These are phyloP conservation scores for Pseudoneurospora amorphoporcata DNA, from an alignment of 495 filamentous ascomycete species.

Conservation along the genomic window DNA sequence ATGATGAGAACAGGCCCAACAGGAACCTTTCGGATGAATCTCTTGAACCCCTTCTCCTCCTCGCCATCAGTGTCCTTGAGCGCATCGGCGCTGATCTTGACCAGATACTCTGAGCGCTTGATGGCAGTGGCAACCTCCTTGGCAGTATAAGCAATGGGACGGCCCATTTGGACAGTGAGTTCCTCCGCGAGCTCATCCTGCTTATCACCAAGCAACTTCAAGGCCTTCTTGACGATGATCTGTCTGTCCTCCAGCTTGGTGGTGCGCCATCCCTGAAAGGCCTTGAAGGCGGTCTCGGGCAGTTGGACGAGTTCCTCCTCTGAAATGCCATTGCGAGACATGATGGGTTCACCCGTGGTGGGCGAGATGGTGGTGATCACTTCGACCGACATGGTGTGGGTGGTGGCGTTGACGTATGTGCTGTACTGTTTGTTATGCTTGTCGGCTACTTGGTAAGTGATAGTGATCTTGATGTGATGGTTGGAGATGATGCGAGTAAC, in stretches of 20 bases:
- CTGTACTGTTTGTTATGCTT: neutral
- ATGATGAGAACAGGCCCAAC: conserved; percentile 77
- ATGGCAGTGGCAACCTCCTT: conserved; percentile 76
- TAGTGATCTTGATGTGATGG: neutral
- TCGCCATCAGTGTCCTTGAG: conserved; percentile 70
- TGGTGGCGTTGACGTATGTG: neutral
- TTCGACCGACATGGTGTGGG: conserved; percentile 60
- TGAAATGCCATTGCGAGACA: conserved; percentile 63
- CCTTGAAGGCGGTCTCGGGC: conserved; percentile 53
- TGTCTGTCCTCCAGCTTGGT: conserved; percentile 58
- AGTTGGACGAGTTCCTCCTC: conserved; percentile 54
- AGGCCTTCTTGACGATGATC: conserved; percentile 63
- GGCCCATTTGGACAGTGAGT: conserved; percentile 88
- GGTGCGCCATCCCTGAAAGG: conserved; percentile 60
- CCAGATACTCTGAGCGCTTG: conserved; percentile 67
- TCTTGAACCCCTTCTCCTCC: conserved; percentile 72
- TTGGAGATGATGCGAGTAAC: neutral
- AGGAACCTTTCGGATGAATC: conserved; percentile 78
- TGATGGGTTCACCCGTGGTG: conserved; percentile 65
- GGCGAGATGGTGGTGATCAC: conserved; percentile 83
- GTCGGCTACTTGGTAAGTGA: neutral
- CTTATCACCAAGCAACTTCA: conserved; percentile 54
- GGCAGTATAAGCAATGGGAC: conserved; percentile 74
- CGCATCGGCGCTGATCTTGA: conserved; percentile 65
- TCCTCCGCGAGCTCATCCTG: conserved; percentile 75